phyloP scores from a whole-genome alignment of 176 grass and related monocot genomes.

The Tuctoria greenei region DNA sequence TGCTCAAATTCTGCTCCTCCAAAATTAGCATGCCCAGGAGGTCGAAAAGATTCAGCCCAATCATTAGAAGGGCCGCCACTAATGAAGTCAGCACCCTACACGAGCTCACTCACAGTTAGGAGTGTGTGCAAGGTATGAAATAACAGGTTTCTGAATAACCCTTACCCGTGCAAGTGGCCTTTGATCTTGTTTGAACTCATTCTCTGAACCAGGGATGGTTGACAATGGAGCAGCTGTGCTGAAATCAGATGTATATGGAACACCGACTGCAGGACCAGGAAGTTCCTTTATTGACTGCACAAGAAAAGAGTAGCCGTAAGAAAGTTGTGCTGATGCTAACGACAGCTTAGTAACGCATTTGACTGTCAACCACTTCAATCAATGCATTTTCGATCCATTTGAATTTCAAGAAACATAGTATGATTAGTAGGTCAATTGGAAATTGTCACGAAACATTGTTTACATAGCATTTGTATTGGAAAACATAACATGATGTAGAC shows the following conservation, averaged over 20 bases:
- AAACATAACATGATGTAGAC: neutral
- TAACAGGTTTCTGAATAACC: constrained; percentile 10
- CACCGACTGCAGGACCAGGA: constrained; percentile 64
- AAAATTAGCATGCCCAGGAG: constrained; percentile 50
- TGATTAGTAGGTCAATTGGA: neutral
- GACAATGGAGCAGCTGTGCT: constrained; percentile 56
- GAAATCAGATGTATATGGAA: constrained; percentile 62
- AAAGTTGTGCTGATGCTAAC: constrained; percentile 12
- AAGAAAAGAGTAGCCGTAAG: constrained; percentile 27
- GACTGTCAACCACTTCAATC: neutral
- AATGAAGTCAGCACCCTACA: constrained; percentile 64
- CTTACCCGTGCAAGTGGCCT: constrained; percentile 55
- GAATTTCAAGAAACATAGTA: neutral
- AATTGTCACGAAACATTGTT: constrained; percentile 1
- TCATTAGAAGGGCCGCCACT: constrained; percentile 59
- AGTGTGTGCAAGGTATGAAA: constrained; percentile 23
- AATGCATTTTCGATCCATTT: neutral
- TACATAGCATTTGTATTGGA: neutral
- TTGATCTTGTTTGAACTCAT: constrained; percentile 74
- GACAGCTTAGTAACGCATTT: constrained; percentile 9
- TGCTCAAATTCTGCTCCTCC: constrained; percentile 63
- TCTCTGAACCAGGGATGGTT: constrained; percentile 78
- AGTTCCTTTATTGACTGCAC: constrained; percentile 77
- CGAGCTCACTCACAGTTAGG: constrained; percentile 37
- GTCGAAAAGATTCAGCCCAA: constrained; percentile 71